A percentile compares a stretch with the other conserved stretches of the same genome.
Conservation (phyloP, 2,329 filamentous ascomycete species). For the Clonostachys rhizophaga region DNA sequence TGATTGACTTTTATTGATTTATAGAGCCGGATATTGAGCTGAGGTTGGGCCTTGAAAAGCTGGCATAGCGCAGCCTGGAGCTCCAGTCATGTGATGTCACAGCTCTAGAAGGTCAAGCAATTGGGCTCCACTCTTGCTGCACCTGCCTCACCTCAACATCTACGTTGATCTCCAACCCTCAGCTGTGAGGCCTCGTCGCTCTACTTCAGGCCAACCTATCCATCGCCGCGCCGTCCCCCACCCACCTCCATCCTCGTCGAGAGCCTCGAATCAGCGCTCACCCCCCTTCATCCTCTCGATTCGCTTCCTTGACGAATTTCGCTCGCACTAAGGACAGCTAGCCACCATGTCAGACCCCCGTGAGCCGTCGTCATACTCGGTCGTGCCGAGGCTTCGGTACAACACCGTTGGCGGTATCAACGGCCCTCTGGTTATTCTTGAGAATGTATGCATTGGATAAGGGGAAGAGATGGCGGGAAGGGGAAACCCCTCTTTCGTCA, state of each 20-base stretch:
- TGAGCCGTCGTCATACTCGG: constrained; percentile 55
- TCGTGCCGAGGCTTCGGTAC: constrained; percentile 71
- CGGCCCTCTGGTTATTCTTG: constrained; percentile 93
- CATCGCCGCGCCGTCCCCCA: not conserved
- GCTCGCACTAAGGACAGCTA: not conserved
- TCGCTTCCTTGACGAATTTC: constrained; percentile 2
- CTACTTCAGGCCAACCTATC: no score
- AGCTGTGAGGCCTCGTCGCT: not conserved
- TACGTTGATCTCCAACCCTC: not conserved
- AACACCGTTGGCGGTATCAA: constrained; percentile 99
- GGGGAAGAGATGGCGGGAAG: not conserved
- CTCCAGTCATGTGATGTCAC: constrained; percentile 6
- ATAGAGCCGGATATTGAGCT: no score
- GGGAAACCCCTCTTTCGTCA: not conserved
- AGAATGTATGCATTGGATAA: constrained; percentile 61
- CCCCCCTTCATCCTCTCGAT: constrained; percentile 1
- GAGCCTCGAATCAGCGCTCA: not conserved
- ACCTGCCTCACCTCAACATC: not conserved
- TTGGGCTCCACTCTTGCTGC: no score
- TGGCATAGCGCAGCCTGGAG: not conserved
- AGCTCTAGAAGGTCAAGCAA: not conserved
- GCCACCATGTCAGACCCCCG: constrained; percentile 49
- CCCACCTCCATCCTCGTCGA: not conserved
- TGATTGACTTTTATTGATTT: no score
- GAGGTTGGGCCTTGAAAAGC: no score